Percentiles rank a stretch among this genome's conserved stretches.
These are phyloP conservation scores for Gossypium schwendimanii DNA, from an alignment of 441 rosid species.

Conservation along the genomic window DNA sequence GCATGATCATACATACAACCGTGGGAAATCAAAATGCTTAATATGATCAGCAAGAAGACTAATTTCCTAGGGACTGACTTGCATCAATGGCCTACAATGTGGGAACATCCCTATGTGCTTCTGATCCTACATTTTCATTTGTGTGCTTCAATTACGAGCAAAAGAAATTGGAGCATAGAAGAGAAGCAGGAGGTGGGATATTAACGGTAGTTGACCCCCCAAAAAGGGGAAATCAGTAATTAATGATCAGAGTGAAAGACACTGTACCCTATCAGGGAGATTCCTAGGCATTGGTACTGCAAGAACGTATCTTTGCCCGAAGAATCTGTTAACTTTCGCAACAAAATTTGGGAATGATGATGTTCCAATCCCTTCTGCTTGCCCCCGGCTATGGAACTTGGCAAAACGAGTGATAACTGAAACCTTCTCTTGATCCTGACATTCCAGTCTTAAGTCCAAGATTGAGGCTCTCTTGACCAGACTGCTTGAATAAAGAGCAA, in stretches of 20 bases:
- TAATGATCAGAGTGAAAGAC: constrained; percentile 66
- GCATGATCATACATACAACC: background rate
- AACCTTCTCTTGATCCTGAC: constrained; percentile 70
- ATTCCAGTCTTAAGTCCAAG: constrained; percentile 57
- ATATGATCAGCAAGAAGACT: background rate
- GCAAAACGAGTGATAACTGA: constrained; percentile 85
- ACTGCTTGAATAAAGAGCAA: constrained; percentile 36
- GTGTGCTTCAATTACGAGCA: constrained; percentile 24
- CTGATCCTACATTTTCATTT: constrained; percentile 17
- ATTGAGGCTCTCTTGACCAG: constrained; percentile 55
- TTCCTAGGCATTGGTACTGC: constrained; percentile 64
- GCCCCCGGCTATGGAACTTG: constrained; percentile 58
- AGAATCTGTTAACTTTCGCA: constrained; percentile 28
- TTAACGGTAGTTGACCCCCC: constrained; percentile 22
- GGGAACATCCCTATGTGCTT: constrained; percentile 20
- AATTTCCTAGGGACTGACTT: constrained; percentile 19
- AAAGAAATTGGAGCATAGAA: constrained; percentile 19
- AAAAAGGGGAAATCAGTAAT: constrained; percentile 25
- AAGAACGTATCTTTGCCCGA: constrained; percentile 55
- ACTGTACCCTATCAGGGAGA: constrained; percentile 79
- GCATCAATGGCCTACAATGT: background rate
- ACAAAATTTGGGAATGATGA: constrained; percentile 34
- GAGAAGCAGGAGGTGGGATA: constrained; percentile 23
- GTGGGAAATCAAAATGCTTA: background rate
- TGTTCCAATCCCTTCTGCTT: constrained; percentile 35